Evolutionary conservation across 2,329 filamentous ascomycete species (phyloP).

Genomic region (Pyrenophora graminea): DNA sequence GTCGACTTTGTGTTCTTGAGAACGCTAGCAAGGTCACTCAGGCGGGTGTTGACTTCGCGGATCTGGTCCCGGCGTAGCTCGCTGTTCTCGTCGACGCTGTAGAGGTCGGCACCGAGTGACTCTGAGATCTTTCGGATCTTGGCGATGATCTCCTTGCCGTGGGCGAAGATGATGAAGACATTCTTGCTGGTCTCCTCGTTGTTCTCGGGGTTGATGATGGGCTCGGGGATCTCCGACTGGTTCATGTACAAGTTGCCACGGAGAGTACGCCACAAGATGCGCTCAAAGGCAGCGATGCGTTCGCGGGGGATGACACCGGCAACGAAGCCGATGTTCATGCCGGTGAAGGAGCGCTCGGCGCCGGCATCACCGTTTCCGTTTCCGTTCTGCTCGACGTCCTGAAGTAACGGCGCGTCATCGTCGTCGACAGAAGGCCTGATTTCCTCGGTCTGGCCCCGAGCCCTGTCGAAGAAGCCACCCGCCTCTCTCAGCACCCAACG

Average conservation of each 20-base stretch:
- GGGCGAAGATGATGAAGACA: conserved; percentile 98
- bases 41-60: conserved; percentile 91
- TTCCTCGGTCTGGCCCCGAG: conserved; percentile 94
- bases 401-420: conserved; percentile 90
- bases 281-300: conserved; percentile 91
- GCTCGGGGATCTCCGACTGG: conserved; percentile 95
- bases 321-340: conserved; percentile 99
- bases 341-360: conserved; percentile 86
- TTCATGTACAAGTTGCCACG: conserved; percentile 99
- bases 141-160: conserved; percentile 95
- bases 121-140: conserved; percentile 99
- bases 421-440: conserved; percentile 83
- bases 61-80: conserved; percentile 94
- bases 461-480: conserved; percentile 94
- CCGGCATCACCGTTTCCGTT: conserved; percentile 67
- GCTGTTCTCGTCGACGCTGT: conserved; percentile 96
- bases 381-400: conserved; percentile 85
- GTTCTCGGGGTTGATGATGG: conserved; percentile 86
- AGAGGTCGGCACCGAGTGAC: conserved; percentile 92
- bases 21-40: conserved; percentile 89
- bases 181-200: conserved; percentile 96
- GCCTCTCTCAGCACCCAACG: conserved; percentile 96
- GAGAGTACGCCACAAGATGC: conserved; percentile 95
- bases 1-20: conserved; percentile 94
- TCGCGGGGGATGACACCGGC: conserved; percentile 93